Evolutionary conservation across 257 asterid species (phyloP), one percentile per base, ranked within the genome.

Genomic region (Nicotiana paniculata): DNA sequence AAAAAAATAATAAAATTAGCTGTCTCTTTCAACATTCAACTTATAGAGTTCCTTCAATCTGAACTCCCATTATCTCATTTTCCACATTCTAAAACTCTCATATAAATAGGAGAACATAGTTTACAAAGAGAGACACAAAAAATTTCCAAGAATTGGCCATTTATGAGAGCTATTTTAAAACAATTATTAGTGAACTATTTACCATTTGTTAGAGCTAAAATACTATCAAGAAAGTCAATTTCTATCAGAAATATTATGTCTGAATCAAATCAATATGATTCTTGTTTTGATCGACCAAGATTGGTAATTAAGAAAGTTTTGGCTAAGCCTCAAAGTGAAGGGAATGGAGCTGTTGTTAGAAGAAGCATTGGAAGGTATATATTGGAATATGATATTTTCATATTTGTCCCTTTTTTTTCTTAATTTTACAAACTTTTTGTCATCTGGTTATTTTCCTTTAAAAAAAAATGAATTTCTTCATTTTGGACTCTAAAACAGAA

Each of bases 331-430:
- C 98, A 96, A 86, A 82, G 92, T 18, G 98, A 94, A 84, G 97
- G 98, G 9, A 85, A 82, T 48, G 98, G 99, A 57, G 98, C 97
- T 9, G 87, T 90, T 81, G 97, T 91, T 1, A 91, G 97, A 80
- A 92, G 98, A 87, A 93, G 95, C 88, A 96, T 96, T 88, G 99
- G 99, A 57, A 89, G 98, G 99, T 95, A 79, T 43, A 43, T 43
- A 72, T 12, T 46, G 0, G 15, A 72, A 46, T 13, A 46, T 72
- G 35, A 1, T 11, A 43, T 72, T 10, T 16, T n/a, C 9, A 21
- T 21, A 4, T 39, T 37, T 82, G 11, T 24, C 16, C 24, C 21
- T 1, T 43, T 51, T 15, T 63, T 30, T 24, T 28, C 28, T 21
- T 68, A 30, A 9, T 17, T 55, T 37, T 55, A 5, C 18, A 6